Evolutionary conservation across 2,329 filamentous ascomycete species (phyloP), one percentile per base, ranked within the genome.

Genomic region (Pseudocercospora pini-densiflorae): DNA sequence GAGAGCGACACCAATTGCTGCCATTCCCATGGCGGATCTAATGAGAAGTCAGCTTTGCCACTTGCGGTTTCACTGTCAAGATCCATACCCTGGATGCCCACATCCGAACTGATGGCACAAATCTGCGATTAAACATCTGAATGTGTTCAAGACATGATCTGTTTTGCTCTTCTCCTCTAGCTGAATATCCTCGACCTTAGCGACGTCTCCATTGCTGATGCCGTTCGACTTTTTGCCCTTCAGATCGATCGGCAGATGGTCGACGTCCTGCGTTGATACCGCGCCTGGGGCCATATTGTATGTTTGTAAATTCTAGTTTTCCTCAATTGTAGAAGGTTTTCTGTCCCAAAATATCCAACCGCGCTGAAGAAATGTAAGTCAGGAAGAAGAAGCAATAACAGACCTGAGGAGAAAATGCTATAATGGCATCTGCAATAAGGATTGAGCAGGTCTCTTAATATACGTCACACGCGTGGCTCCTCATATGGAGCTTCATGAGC

Each of bases 91-190:
- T 19, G 89, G 89, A 73, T 91, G 89, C 0, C 89, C 89, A 40
- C 88, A 88, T 68, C 87, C 87, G 77, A 90, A 92, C 70, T 91
- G 89, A 75, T 91, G 84, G 72, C 88, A 91, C 2, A 92, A 78
- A 74, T 92, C 89, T 53, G 89, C 88, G 65, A 91, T 88, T 31
- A 91, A 78, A 59, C 86, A 79, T 62, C 89, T 82, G 73, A 90
- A 90, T 5, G 85, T 86, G 71, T 83, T 84, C 59, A 91, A 77
- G 1, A 89, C 86, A 21, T 85, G 74, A 58, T 88, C 71, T 58
- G 75, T 74, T 67, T 76, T 74, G 45, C 76, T 71, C 12, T 71
- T 57, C 8, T 71, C 68, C 61, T 76, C 74, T 69, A 74, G 68
- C 63, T 73, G 66, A 16, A 76, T 66, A 21, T 74, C 64, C 8